Evolutionary conservation across 2,329 filamentous ascomycete genomes (phyloP).

Genomic region (Thielaviopsis cerberus): DNA sequence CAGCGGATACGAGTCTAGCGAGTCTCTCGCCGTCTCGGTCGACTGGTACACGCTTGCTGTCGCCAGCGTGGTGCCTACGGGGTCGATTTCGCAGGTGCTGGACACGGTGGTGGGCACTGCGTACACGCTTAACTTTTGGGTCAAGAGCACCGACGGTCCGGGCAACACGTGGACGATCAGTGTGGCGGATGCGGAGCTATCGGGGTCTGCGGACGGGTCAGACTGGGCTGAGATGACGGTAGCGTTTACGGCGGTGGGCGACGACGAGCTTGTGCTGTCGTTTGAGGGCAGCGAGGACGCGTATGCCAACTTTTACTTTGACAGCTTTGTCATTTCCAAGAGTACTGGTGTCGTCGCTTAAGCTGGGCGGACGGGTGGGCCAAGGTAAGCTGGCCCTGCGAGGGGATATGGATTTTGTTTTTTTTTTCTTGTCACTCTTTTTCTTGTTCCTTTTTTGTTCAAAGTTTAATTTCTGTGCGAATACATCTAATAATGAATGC

Average conservation of each 20-base stretch:
- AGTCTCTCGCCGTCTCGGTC: background rate
- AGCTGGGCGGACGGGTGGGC: background rate
- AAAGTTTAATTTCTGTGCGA: too few relatives aligned
- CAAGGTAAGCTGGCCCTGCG: too few relatives aligned
- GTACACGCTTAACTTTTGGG: background rate
- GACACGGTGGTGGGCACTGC: background rate
- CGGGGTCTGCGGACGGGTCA: background rate
- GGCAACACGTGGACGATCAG: conserved; percentile 2
- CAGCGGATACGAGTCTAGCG: background rate
- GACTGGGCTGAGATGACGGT: background rate
- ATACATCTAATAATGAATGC: too few relatives aligned
- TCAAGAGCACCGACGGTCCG: background rate
- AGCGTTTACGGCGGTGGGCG: background rate
- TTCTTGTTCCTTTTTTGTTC: too few relatives aligned
- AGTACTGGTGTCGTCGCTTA: background rate
- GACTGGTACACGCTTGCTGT: background rate
- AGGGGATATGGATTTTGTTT: too few relatives aligned
- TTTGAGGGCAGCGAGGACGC: background rate
- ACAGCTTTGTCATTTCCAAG: background rate
- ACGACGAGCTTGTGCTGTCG: background rate
- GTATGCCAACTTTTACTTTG: background rate
- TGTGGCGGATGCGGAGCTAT: background rate
- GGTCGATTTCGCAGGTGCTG: background rate
- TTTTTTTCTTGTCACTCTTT: too few relatives aligned
- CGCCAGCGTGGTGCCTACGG: background rate